These are phyloP conservation scores for Priceomyces melissophilus DNA, from an alignment of 805 yeast genomes.

Conservation along the genomic window DNA sequence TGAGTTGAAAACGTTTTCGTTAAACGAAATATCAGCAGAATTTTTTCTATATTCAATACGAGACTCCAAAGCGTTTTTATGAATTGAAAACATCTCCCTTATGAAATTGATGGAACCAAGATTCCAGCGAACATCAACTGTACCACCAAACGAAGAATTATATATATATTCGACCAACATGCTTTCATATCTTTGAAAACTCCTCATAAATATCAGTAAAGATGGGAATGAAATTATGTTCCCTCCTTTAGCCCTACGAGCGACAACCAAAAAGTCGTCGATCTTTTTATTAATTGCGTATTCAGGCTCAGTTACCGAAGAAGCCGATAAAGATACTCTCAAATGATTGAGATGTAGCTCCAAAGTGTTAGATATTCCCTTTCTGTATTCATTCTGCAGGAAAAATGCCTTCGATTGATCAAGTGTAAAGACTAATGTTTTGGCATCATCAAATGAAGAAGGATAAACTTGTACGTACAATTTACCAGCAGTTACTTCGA, in stretches of 20 bases:
- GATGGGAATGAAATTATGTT: slow-evolving; percentile 77
- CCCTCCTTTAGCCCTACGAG: slow-evolving; percentile 70
- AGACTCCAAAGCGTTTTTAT: slow-evolving; percentile 66
- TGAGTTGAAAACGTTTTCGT: slow-evolving; percentile 8
- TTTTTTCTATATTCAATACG: slow-evolving; percentile 40
- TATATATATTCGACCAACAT: slow-evolving; percentile 63
- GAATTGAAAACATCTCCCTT: slow-evolving; percentile 88
- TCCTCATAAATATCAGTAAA: slow-evolving; percentile 68
- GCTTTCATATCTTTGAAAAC: slow-evolving; percentile 55
- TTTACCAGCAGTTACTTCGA: slow-evolving; percentile 58
- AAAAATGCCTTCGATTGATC: slow-evolving; percentile 54
- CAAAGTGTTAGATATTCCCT: slow-evolving; percentile 53
- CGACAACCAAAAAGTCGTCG: slow-evolving; percentile 52
- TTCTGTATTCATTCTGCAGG: slow-evolving; percentile 44
- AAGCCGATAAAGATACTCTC: slow-evolving; percentile 63
- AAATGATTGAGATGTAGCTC: slow-evolving; percentile 61
- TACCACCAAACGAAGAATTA: slow-evolving; percentile 77
- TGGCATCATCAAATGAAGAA: slow-evolving; percentile 71
- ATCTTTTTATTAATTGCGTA: slow-evolving; percentile 44
- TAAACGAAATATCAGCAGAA: slow-evolving; percentile 15
- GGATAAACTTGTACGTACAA: slow-evolving; percentile 73
- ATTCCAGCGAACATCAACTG: slow-evolving; percentile 91
- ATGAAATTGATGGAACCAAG: slow-evolving; percentile 87
- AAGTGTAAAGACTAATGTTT: slow-evolving; percentile 62
- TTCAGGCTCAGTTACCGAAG: slow-evolving; percentile 49